Evolutionary conservation across 2,329 filamentous ascomycete genomes (phyloP).

Genomic region (Nothomitra cinnamomea): DNA sequence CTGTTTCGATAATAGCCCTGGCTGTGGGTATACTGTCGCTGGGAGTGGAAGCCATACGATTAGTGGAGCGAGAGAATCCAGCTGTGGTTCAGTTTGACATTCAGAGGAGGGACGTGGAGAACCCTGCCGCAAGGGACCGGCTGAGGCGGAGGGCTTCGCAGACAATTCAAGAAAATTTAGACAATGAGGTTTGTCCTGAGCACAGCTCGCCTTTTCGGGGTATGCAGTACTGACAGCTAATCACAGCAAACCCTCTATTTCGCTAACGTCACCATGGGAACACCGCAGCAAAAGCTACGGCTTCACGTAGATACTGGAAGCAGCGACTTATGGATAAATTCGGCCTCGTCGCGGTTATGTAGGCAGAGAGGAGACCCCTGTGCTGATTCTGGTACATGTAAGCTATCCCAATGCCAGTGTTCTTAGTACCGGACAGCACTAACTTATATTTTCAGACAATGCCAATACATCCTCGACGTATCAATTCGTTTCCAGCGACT

Average conservation of each 20-base stretch:
- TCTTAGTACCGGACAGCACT: background rate
- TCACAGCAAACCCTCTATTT: conserved; percentile 36
- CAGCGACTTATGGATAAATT: conserved; percentile 37
- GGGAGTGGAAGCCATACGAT: conserved; percentile 14
- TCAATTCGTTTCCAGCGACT: conserved; percentile 29
- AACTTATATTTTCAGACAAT: conserved; percentile 16
- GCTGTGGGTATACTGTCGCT: conserved; percentile 7
- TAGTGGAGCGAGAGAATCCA: conserved; percentile 21
- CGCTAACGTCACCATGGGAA: conserved; percentile 35
- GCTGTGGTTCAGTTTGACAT: conserved; percentile 33
- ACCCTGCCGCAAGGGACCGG: conserved; percentile 30
- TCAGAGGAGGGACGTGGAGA: conserved; percentile 27
- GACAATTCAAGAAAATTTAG: conserved; percentile 30
- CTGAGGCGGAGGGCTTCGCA: conserved; percentile 25
- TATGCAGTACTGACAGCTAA: conserved; percentile 1
- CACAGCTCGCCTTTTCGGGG: no score
- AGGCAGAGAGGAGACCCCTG: conserved; percentile 24
- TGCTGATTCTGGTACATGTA: conserved; percentile 29
- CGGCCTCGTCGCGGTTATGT: conserved; percentile 32
- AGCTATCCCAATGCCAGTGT: background rate
- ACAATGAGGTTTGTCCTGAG: conserved; percentile 30
- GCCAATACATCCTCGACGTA: conserved; percentile 32
- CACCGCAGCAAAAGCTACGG: conserved; percentile 28
- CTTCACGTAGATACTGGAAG: conserved; percentile 36
- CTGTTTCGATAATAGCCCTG: conserved; percentile 4